phyloP scores from a whole-genome alignment of 257 asterid genomes.

The Solanum bulbocastanum region DNA sequence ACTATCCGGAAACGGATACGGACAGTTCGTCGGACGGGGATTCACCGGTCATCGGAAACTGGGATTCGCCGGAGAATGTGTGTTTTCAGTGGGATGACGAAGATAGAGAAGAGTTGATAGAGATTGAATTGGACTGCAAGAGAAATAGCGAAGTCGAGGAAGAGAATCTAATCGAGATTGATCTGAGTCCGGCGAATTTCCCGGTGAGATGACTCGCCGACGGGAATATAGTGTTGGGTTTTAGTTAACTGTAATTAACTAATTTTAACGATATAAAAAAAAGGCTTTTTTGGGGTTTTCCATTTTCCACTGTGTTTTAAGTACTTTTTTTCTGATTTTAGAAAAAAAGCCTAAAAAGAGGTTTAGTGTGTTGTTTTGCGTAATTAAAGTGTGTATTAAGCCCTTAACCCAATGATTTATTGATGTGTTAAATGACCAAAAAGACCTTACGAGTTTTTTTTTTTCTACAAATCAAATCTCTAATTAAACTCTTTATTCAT shows the following conservation, averaged over 20 bases:
- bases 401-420: not conserved
- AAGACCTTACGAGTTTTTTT: not conserved
- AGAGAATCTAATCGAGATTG: conserved; percentile 80
- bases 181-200: conserved; percentile 34
- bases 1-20: conserved; percentile 78
- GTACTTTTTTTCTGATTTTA: not conserved
- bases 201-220: not conserved
- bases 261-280: not conserved
- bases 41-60: conserved; percentile 14
- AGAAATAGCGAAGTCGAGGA: conserved; percentile 39
- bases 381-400: not conserved
- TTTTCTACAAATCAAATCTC: not conserved
- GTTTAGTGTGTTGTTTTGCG: not conserved
- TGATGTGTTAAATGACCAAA: not conserved
- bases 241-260: not conserved
- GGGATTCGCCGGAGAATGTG: conserved; percentile 32
- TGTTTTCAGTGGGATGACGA: conserved; percentile 55
- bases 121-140: conserved; percentile 51
- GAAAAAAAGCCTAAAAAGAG: not conserved
- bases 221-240: not conserved
- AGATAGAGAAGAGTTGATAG: conserved; percentile 63
- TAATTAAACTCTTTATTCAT: not conserved
- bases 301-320: not conserved
- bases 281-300: not conserved
- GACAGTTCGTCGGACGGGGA: conserved; percentile 62